Evolutionary conservation across 176 grass and related monocot genomes (phyloP).

Genomic region (Oropetium thomaeum): DNA sequence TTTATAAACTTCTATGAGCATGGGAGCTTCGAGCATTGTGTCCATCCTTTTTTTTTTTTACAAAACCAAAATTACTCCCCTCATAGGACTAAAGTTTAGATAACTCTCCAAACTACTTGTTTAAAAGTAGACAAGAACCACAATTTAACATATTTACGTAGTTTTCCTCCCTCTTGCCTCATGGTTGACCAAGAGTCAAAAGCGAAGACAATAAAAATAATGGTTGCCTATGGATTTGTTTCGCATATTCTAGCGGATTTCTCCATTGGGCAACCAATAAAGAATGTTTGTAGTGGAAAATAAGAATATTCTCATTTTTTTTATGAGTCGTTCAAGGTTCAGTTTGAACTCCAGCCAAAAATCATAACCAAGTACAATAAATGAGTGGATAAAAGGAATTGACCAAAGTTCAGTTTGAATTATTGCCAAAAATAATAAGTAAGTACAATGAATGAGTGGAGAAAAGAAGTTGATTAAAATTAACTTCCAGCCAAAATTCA

Average conservation of each 20-base stretch:
- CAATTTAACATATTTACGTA: too few relatives aligned
- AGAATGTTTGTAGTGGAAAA: background rate
- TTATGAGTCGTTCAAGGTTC: background rate
- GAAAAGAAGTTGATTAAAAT: background rate
- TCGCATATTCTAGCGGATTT: background rate
- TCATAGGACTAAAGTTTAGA: too few relatives aligned
- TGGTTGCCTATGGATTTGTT: background rate
- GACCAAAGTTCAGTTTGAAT: background rate
- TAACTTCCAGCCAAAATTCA: background rate
- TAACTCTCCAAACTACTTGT: too few relatives aligned
- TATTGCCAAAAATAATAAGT: background rate
- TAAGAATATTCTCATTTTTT: background rate
- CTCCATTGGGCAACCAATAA: background rate
- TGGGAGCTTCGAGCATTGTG: too few relatives aligned
- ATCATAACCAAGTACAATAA: too few relatives aligned
- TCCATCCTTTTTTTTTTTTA: too few relatives aligned
- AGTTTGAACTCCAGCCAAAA: background rate
- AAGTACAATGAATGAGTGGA: too few relatives aligned
- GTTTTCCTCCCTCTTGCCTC: too few relatives aligned
- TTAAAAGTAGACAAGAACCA: too few relatives aligned
- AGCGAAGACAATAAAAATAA: background rate
- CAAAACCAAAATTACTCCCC: too few relatives aligned
- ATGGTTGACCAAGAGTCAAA: too few relatives aligned
- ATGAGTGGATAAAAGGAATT: background rate
- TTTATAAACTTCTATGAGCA: too few relatives aligned